These are phyloP conservation scores for Pugionium cornutum DNA, from an alignment of 345 rosid genomes.

Conservation along the genomic window DNA sequence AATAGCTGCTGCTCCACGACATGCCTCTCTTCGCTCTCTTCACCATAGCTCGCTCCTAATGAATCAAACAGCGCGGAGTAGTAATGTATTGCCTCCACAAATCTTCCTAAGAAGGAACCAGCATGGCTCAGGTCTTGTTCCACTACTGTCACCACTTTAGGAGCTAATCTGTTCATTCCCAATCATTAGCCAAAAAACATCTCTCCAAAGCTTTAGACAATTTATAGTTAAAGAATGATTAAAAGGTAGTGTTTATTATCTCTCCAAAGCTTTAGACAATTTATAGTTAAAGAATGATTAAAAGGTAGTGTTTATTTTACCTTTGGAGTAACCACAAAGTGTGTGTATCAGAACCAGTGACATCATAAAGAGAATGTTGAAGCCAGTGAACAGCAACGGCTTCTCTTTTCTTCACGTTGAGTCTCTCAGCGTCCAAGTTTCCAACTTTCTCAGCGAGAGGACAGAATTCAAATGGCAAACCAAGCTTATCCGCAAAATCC, in stretches of 20 bases:
- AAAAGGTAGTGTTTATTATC: too few species aligned
- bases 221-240: neutral
- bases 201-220: neutral
- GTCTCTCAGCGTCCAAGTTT: conserved; percentile 71
- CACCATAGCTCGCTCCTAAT: conserved; percentile 89
- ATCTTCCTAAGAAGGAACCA: conserved; percentile 88
- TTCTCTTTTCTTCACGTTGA: conserved; percentile 79
- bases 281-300: neutral
- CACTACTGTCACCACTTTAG: conserved; percentile 95
- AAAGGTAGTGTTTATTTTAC: conserved; percentile 41
- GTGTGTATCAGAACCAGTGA: conserved; percentile 90
- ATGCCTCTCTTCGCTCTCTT: conserved; percentile 97
- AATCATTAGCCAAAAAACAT: neutral
- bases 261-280: neutral
- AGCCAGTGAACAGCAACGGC: conserved; percentile 98
- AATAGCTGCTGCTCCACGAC: conserved; percentile 95
- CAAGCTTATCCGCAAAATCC: conserved; percentile 86
- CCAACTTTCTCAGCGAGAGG: conserved; percentile 90
- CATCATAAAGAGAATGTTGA: conserved; percentile 97
- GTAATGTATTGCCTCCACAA: conserved; percentile 97
- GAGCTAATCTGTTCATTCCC: conserved; percentile 67
- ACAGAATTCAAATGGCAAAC: conserved; percentile 83
- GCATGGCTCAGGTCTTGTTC: conserved; percentile 95
- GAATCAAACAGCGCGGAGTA: conserved; percentile 96
- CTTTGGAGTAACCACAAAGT: conserved; percentile 85